phyloP scores from a whole-genome alignment of 2,329 filamentous ascomycete species.

The Polytolypa hystricis region DNA sequence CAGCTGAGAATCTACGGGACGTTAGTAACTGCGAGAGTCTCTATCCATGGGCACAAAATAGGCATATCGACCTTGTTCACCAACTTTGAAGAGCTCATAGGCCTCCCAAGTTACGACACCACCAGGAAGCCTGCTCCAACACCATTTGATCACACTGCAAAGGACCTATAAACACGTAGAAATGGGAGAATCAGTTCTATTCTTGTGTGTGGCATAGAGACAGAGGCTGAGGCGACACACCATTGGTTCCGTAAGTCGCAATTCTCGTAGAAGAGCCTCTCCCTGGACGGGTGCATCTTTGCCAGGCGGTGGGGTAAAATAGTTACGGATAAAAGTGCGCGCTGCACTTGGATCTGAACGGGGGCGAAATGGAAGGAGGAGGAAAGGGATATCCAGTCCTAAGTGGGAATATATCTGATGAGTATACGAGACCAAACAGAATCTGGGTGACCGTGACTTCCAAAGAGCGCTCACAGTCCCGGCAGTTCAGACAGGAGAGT shows the following conservation, averaged over 20 bases:
- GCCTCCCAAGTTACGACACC: conserved; percentile 95
- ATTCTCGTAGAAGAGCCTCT: conserved; percentile 65
- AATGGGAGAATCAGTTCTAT: too few species aligned
- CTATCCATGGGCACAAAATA: conserved; percentile 1
- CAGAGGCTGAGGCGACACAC: conserved; percentile 52
- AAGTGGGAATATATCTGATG: conserved; percentile 10
- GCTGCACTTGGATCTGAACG: conserved; percentile 86
- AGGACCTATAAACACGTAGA: conserved; percentile 72
- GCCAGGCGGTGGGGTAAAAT: conserved; percentile 62
- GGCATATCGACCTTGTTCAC: conserved; percentile 63
- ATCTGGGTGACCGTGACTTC: too few species aligned
- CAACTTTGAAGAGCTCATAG: conserved; percentile 90
- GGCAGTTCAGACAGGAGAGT: too few species aligned
- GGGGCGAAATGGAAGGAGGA: conserved; percentile 87
- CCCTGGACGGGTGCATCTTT: conserved; percentile 50
- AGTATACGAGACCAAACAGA: too few species aligned
- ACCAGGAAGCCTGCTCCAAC: conserved; percentile 83
- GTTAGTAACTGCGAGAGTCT: conserved; percentile 10
- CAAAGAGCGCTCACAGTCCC: too few species aligned
- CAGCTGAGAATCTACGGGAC: conserved; percentile 65
- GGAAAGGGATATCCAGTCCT: conserved; percentile 85
- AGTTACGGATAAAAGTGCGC: conserved; percentile 84
- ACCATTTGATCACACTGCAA: conserved; percentile 94
- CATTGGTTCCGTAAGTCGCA: conserved; percentile 88
- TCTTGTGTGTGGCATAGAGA: too few species aligned